Conservation (phyloP, 129 eudicot species). For the Flaveria ramosissima region DNA sequence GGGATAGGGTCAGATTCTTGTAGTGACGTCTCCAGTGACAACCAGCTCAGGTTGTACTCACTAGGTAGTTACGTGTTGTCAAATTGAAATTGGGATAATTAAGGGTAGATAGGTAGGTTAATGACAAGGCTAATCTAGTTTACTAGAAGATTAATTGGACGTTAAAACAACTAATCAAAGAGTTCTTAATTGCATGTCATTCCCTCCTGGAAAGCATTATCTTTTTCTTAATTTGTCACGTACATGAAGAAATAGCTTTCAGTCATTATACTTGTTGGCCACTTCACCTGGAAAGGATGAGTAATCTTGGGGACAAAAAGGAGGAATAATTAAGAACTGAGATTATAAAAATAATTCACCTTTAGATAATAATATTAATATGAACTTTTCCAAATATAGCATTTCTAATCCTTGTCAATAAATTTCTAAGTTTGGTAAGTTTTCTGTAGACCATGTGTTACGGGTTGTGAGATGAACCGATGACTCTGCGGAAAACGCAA, state of each 20-base stretch:
- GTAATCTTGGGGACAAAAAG: constrained; percentile 59
- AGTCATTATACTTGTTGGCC: constrained; percentile 72
- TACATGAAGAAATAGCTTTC: constrained; percentile 28
- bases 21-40: too few relatives aligned
- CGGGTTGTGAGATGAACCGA: too few relatives aligned
- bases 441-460: too few relatives aligned
- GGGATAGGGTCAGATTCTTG: too few relatives aligned
- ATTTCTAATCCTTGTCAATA: neutral
- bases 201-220: constrained; percentile 62
- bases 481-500: too few relatives aligned
- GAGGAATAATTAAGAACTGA: constrained; percentile 43
- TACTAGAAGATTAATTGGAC: constrained; percentile 24
- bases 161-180: neutral
- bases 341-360: constrained; percentile 33
- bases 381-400: constrained; percentile 23
- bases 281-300: constrained; percentile 49
- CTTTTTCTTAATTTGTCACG: constrained; percentile 18
- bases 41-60: neutral
- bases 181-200: constrained; percentile 36
- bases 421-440: neutral
- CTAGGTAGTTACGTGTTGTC: neutral
- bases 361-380: constrained; percentile 45
- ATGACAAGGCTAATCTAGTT: constrained; percentile 29
- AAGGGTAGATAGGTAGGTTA: constrained; percentile 11
- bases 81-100: neutral